A percentile compares a stretch with the other conserved stretches of the same genome.
Evolutionary conservation across 352 stramenopile species (phyloP).

Genomic region (Plasmopara muralis): DNA sequence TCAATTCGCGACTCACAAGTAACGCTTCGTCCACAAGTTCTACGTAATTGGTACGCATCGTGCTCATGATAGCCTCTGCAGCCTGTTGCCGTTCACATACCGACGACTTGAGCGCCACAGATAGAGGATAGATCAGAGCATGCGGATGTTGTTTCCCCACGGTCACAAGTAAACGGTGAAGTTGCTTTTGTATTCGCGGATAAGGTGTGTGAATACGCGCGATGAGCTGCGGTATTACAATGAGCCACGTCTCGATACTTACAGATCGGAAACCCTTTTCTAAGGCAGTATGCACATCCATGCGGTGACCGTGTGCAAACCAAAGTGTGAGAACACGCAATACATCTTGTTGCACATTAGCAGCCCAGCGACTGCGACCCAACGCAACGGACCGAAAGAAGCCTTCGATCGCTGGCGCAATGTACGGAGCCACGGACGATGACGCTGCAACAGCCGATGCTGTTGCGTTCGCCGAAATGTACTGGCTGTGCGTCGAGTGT

Average conservation of each 20-base stretch:
- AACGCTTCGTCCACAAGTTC: slow-evolving; percentile 92
- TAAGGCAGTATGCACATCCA: slow-evolving; percentile 81
- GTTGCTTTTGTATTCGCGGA: slow-evolving; percentile 55
- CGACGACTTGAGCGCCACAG: slow-evolving; percentile 93
- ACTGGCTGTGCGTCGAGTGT: slow-evolving; percentile 56
- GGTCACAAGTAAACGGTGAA: slow-evolving; percentile 85
- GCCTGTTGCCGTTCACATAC: slow-evolving; percentile 83
- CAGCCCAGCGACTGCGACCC: slow-evolving; percentile 92
- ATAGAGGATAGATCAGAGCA: slow-evolving; percentile 97
- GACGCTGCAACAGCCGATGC: slow-evolving; percentile 17
- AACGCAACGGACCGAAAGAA: slow-evolving; percentile 96
- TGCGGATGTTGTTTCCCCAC: slow-evolving; percentile 94
- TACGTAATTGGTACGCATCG: slow-evolving; percentile 90
- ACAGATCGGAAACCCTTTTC: slow-evolving; percentile 87
- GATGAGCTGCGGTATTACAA: slow-evolving; percentile 96
- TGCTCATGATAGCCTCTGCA: slow-evolving; percentile 94
- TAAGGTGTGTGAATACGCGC: slow-evolving; percentile 79
- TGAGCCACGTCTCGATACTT: slow-evolving; percentile 96
- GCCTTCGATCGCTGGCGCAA: slow-evolving; percentile 68
- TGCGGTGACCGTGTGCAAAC: slow-evolving; percentile 93
- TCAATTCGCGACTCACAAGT: slow-evolving; percentile 96
- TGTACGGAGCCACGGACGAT: slow-evolving; percentile 39
- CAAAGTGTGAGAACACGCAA: slow-evolving; percentile 97
- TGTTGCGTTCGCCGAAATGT: slow-evolving; percentile 28
- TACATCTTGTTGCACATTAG: slow-evolving; percentile 97